Percentiles rank a stretch among this genome's conserved stretches.
phyloP scores from a whole-genome alignment of 1,284 basidiomycete species.

The Trichosporon coremiiforme region DNA sequence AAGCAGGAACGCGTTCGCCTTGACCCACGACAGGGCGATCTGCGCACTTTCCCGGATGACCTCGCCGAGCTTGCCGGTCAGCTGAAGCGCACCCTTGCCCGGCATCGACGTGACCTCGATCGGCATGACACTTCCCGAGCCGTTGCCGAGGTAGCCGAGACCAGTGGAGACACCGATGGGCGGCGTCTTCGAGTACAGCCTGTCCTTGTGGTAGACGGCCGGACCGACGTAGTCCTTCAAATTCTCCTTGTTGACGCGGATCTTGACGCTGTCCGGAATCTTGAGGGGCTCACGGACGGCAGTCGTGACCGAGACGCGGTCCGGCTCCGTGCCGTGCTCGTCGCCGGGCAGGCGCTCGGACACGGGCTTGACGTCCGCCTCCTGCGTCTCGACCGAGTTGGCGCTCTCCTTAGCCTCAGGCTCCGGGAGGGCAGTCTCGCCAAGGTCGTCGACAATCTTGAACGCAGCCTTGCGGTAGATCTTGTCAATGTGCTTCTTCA shows the following conservation, averaged over 20 bases:
- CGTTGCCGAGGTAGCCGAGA: constrained; percentile 93
- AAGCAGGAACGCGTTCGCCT: constrained; percentile 81
- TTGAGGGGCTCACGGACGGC: constrained; percentile 75
- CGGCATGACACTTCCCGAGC: constrained; percentile 94
- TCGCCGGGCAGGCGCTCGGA: constrained; percentile 54
- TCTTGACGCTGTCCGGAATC: constrained; percentile 76
- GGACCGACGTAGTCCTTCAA: constrained; percentile 96
- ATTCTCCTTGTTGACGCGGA: constrained; percentile 81
- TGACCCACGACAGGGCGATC: constrained; percentile 91
- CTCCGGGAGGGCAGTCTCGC: constrained; percentile 85
- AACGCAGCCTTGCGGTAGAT: constrained; percentile 97
- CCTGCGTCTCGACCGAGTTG: constrained; percentile 49
- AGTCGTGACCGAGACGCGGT: constrained; percentile 63
- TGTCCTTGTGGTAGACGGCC: constrained; percentile 88
- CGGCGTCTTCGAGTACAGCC: constrained; percentile 78
- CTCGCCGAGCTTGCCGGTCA: constrained; percentile 96
- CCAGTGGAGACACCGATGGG: constrained; percentile 94
- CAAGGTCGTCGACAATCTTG: constrained; percentile 87
- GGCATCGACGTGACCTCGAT: constrained; percentile 95
- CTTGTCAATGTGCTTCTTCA: constrained; percentile 98
- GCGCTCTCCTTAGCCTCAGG: constrained; percentile 35
- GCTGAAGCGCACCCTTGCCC: constrained; percentile 81
- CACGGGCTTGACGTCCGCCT: constrained; percentile 54
- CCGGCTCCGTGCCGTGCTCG: constrained; percentile 37
- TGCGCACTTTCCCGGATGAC: constrained; percentile 96